Conservation (phyloP, 148 eudicot species). For the Drosera capensis region DNA sequence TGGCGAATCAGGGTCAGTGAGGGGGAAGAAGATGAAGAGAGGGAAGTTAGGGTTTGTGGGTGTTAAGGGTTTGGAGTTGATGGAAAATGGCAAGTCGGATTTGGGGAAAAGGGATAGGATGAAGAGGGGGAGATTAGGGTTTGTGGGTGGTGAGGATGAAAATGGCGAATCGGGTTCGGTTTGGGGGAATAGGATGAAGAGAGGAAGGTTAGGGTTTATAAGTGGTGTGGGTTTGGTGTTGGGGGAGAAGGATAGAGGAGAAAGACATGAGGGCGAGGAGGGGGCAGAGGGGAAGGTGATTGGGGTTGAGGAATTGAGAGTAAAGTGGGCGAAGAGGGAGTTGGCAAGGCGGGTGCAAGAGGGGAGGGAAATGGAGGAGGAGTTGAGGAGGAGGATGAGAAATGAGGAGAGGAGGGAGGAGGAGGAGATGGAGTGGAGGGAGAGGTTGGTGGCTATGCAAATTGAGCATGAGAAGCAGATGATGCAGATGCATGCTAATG, state of each 20-base stretch:
- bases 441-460: constrained; percentile 53
- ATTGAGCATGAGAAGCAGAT: constrained; percentile 86
- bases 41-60: constrained; percentile 35
- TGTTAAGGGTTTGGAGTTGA: constrained; percentile 43
- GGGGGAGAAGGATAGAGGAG: constrained; percentile 17
- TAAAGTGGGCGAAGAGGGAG: constrained; percentile 43
- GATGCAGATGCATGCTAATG: constrained; percentile 77
- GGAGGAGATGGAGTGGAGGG: constrained; percentile 81
- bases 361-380: constrained; percentile 44
- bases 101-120: constrained; percentile 50
- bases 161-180: no score
- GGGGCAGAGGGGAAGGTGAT: constrained; percentile 22
- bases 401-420: constrained; percentile 82
- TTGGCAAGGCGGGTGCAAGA: constrained; percentile 25
- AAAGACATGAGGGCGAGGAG: constrained; percentile 23
- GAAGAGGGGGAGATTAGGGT: constrained; percentile 49
- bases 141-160: constrained; percentile 29
- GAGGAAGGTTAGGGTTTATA: no score
- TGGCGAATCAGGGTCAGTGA: constrained; percentile 12
- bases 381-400: constrained; percentile 47
- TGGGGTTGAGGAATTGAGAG: constrained; percentile 46
- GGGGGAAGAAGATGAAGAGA: constrained; percentile 23
- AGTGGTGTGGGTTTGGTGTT: no score
- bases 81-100: no score
- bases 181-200: constrained; percentile 19